A percentile compares a stretch with the other conserved stretches of the same genome.
These are phyloP conservation scores for Vaccinium vitisidaea DNA, from an alignment of 148 eudicot species.

Conservation along the genomic window DNA sequence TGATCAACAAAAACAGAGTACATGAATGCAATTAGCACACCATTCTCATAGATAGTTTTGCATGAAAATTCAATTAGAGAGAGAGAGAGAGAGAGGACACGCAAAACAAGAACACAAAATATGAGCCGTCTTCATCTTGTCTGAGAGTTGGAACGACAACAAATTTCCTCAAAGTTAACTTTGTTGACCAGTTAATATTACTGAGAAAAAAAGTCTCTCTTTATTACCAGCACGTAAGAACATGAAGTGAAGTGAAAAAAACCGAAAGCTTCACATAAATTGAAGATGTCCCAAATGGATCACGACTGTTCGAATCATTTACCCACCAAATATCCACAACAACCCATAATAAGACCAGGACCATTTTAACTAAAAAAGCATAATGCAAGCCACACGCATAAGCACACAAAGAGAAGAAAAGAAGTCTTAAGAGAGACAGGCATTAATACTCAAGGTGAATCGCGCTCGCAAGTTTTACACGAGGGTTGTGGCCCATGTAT, in stretches of 20 bases:
- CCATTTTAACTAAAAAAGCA: neutral
- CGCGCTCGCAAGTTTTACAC: neutral
- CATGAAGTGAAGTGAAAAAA: neutral
- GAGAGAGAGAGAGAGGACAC: no score
- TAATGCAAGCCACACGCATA: neutral
- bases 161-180: neutral
- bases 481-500: neutral
- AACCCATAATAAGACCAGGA: neutral
- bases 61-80: neutral
- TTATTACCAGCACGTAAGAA: neutral
- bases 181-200: neutral
- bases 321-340: neutral
- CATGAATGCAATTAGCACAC: neutral
- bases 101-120: no score
- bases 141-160: no score
- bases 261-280: neutral
- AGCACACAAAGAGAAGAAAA: neutral
- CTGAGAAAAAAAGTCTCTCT: neutral
- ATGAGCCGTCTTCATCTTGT: no score
- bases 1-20: neutral
- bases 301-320: neutral
- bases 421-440: neutral
- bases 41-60: neutral
- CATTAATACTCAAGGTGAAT: neutral
- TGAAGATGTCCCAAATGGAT: neutral